A percentile compares a stretch with the other conserved stretches of the same genome.
Conservation (phyloP, 1,284 basidiomycete genomes). For the Termitomyces sp. region DNA sequence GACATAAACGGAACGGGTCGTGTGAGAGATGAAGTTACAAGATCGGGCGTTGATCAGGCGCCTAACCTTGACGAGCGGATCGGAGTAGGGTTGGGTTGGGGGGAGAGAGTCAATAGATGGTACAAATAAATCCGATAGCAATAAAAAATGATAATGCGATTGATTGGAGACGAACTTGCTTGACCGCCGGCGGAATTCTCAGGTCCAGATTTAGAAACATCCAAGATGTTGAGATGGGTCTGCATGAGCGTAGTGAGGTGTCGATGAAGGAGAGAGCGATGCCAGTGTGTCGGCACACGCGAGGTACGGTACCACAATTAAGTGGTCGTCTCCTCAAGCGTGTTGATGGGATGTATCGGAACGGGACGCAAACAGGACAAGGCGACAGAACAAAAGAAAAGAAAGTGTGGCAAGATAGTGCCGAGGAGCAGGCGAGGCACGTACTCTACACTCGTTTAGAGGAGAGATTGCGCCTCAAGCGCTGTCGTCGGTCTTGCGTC, state of each 20-base stretch:
- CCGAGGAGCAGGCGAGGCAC: constrained; percentile 47
- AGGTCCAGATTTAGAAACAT: constrained; percentile 23
- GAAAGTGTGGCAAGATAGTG: constrained; percentile 52
- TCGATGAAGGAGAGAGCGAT: constrained; percentile 27
- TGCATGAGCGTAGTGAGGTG: constrained; percentile 23
- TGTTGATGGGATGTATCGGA: constrained; percentile 49
- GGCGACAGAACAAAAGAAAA: constrained; percentile 36
- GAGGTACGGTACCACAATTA: constrained; percentile 70
- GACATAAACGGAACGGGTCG: constrained; percentile 10
- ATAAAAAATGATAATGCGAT: constrained; percentile 24
- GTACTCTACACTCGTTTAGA: constrained; percentile 37
- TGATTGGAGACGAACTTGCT: constrained; percentile 12
- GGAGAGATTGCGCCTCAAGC: constrained; percentile 48
- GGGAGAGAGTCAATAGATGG: constrained; percentile 10
- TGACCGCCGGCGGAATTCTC: constrained; percentile 13
- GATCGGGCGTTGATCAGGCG: constrained; percentile 30
- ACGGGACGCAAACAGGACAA: constrained; percentile 41
- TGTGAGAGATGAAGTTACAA: constrained; percentile 5
- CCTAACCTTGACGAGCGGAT: constrained; percentile 17
- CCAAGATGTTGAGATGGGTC: constrained; percentile 20
- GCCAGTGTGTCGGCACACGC: constrained; percentile 68
- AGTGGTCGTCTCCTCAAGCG: constrained; percentile 71
- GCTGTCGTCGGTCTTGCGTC: constrained; percentile 61
- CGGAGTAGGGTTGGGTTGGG: constrained; percentile 7
- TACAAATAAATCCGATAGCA: constrained; percentile 23